Base-by-base conservation (phyloP, 495 filamentous ascomycete genomes). In the Hypoxylon trugodes region DNA sequence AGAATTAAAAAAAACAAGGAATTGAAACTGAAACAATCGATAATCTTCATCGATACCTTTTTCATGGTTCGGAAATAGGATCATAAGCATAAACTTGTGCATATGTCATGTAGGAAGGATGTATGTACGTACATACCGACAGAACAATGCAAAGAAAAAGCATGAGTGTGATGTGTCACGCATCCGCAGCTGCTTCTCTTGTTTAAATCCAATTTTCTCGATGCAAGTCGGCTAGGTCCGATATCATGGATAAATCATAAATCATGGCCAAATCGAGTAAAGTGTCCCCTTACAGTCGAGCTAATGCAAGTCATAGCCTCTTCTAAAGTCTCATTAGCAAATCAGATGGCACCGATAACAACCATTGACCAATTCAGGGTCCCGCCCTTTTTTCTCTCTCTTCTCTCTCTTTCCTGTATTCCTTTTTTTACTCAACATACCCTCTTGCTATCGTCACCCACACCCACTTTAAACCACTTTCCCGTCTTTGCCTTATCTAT, bases 281-380 rank as follows among this genome's bases (percentile, higher is more conserved):
- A 35, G 12, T 22, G 16, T 6, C n/a, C 43, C 50, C 62, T 60
- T 50, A 54, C 56, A 60, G 50, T 13, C 25, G 21, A n/a, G 10
- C 46, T 58, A 62, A 58, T 58, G 58, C 58, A 67, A 67, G 58
- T 62, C 58, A 61, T 67, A 67, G 52, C 46, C 36, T 53, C 38
- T 40, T 10, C 49, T 26, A 57, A 42, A 53, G 9, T 36, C 22
- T 26, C 1, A 6, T 50, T 15, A 6, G 9, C 64, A 7, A 67
- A 67, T 62, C 47, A 62, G 10, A 57, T 1, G 41, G n/a, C 10
- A 6, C 42, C 40, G 64, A 67, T 67, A 67, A 59, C 64, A 57
- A 33, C 18, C 24, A 66, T 58, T 58, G 41, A 43, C 64, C 53
- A 62, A 54, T 60, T 64, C 60, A 46, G 48, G 59, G 48, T 59